Evolutionary conservation across 441 rosid genomes (phyloP), one percentile per base, ranked within the genome.

Genomic region (Codiaeum variegatum): DNA sequence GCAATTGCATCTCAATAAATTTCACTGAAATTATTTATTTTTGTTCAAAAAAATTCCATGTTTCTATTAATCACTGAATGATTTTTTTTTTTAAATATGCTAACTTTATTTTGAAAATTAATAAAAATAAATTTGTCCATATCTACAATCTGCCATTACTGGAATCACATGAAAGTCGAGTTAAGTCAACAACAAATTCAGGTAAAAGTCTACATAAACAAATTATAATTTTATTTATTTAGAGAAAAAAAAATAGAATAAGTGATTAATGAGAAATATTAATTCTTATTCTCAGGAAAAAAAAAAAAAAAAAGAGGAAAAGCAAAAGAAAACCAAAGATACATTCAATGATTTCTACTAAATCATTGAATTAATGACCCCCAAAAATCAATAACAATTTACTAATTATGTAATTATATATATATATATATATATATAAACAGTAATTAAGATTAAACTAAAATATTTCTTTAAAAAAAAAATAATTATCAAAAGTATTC

Each of bases 1-100:
- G 15, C 47, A 72, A 40, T 61, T 26, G 5, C 13, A 61, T 62
- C 67, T 40, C 44, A 78, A 52, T 44, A 34, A 26, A 47, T 51
- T 62, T 74, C 66, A 5, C 66, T 55, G 40, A 21, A 54, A 42
- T 36, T 47, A 51, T 34, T 23, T 56, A 21, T 36, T 36, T 49
- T 36, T 36, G 52, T 66, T 31, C 47, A 36, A 56, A 51, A 65
- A 36, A 49, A 59, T 7, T 31, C 24, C 24, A 52, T 62, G 46
- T 49, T 47, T 62, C 55, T n/a, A 47, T 36, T 47, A 15, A 16
- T 28, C n/a, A 62, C 4, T 29, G 32, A 63, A 26, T 40, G 13
- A 24, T 44, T 69, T 24, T 68, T 62, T 21, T 7, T 40, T 19
- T 23, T n/a, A n/a, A 23, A 28, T 12, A 26, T 10, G 21, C 51